Percentiles rank a stretch among this genome's conserved stretches.
These are phyloP conservation scores for Aquilaria sinensis DNA, from an alignment of 345 rosid genomes.

Conservation along the genomic window DNA sequence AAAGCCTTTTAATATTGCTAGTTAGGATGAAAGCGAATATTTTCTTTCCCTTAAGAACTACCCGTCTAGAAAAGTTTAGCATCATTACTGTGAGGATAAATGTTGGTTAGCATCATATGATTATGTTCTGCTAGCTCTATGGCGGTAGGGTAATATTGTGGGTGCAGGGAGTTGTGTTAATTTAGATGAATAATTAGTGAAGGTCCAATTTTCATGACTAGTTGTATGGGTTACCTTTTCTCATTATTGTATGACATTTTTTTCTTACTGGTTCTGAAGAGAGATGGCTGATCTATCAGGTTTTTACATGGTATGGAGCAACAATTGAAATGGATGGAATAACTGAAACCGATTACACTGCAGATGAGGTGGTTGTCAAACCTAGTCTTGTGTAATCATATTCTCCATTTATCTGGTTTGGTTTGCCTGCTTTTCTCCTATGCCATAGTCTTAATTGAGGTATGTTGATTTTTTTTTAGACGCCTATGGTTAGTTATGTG, in stretches of 20 bases:
- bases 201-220: no score
- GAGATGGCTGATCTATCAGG: slow-evolving; percentile 29
- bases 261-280: neutral
- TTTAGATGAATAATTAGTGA: no score
- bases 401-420: neutral
- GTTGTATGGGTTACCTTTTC: no score
- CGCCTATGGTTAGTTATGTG: slow-evolving; percentile 92
- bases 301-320: slow-evolving; percentile 94
- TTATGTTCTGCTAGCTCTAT: no score
- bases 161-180: no score
- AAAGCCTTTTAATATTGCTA: no score
- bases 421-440: neutral
- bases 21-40: no score
- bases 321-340: slow-evolving; percentile 82
- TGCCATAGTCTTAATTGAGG: neutral
- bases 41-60: no score
- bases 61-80: no score
- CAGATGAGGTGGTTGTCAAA: slow-evolving; percentile 58
- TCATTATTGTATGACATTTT: neutral
- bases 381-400: slow-evolving; percentile 4
- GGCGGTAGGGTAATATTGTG: no score
- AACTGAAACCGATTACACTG: slow-evolving; percentile 88
- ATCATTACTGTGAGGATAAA: no score
- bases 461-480: slow-evolving; percentile 34
- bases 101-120: no score